phyloP scores from a whole-genome alignment of 1,284 basidiomycete species.

The Peniophora sp. region DNA sequence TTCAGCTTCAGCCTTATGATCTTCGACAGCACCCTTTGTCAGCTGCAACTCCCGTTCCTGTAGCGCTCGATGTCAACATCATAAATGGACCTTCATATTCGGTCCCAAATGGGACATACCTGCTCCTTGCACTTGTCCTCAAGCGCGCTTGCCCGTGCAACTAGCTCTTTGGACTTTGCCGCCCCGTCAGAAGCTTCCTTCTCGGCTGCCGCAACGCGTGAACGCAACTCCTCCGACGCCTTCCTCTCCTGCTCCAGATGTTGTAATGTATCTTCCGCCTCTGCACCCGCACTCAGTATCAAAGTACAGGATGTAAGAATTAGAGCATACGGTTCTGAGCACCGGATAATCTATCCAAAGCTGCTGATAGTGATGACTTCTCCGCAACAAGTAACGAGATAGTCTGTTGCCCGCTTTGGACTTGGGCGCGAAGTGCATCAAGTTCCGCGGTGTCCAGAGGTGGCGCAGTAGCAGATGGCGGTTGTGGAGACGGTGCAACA shows the following conservation, averaged over 20 bases:
- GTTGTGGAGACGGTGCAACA: slow-evolving; percentile 8
- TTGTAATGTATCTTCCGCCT: slow-evolving; percentile 34
- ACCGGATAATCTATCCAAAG: slow-evolving; percentile 36
- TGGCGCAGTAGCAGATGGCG: slow-evolving; percentile 10
- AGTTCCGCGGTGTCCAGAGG: slow-evolving; percentile 16
- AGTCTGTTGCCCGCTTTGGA: slow-evolving; percentile 53
- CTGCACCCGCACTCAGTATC: slow-evolving; percentile 24
- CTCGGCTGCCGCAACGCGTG: slow-evolving; percentile 34
- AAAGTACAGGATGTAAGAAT: background rate
- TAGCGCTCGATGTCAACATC: background rate
- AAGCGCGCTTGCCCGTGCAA: slow-evolving; percentile 44
- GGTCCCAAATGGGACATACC: slow-evolving; percentile 26
- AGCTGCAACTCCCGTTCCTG: slow-evolving; percentile 68
- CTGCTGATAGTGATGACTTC: slow-evolving; percentile 49
- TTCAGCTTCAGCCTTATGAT: slow-evolving; percentile 45
- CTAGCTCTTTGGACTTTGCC: slow-evolving; percentile 31
- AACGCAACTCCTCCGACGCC: slow-evolving; percentile 30
- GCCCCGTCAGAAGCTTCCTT: slow-evolving; percentile 21
- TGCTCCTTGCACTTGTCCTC: slow-evolving; percentile 54
- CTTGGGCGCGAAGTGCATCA: slow-evolving; percentile 22
- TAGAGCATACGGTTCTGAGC: slow-evolving; percentile 22
- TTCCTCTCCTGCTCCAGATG: slow-evolving; percentile 36
- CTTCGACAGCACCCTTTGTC: slow-evolving; percentile 41
- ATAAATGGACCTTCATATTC: background rate
- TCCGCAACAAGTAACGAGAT: slow-evolving; percentile 65